These are phyloP conservation scores for Aspergillus nomiae DNA, from an alignment of 2,329 filamentous ascomycete genomes.

Conservation along the genomic window DNA sequence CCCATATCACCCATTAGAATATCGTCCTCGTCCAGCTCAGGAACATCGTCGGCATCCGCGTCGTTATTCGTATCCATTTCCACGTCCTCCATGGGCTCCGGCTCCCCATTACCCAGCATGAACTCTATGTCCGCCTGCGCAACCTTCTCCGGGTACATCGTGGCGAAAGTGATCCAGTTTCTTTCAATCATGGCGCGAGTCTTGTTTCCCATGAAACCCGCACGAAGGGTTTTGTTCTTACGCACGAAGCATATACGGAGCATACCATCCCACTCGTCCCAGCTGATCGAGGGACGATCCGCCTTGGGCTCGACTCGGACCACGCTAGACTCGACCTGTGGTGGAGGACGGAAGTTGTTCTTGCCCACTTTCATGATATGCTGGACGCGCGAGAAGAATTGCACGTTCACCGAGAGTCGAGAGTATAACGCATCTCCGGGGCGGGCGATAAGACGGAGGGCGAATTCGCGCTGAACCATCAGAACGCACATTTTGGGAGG, in stretches of 20 bases:
- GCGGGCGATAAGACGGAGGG: slow-evolving; percentile 81
- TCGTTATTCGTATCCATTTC: slow-evolving; percentile 24
- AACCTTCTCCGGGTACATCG: slow-evolving; percentile 42
- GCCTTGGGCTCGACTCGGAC: slow-evolving; percentile 87
- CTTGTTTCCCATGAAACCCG: slow-evolving; percentile 72
- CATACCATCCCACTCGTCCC: slow-evolving; percentile 94
- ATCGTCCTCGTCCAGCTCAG: slow-evolving; percentile 47
- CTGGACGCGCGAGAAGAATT: slow-evolving; percentile 78
- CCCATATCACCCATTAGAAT: slow-evolving; percentile 44
- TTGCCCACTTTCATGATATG: slow-evolving; percentile 89
- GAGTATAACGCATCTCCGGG: slow-evolving; percentile 88
- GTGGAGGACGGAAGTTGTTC: slow-evolving; percentile 95
- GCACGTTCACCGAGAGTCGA: slow-evolving; percentile 86
- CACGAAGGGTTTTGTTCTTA: slow-evolving; percentile 85
- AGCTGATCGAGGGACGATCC: slow-evolving; percentile 83
- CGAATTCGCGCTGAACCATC: slow-evolving; percentile 91
- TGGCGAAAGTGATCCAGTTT: slow-evolving; percentile 22
- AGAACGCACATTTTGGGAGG: slow-evolving; percentile 84
- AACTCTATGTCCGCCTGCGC: slow-evolving; percentile 52
- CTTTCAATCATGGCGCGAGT: slow-evolving; percentile 37
- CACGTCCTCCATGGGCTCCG: slow-evolving; percentile 11
- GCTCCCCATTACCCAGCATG: slow-evolving; percentile 33
- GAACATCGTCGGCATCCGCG: slow-evolving; percentile 47
- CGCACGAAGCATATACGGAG: slow-evolving; percentile 79
- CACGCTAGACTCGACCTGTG: slow-evolving; percentile 87